phyloP scores from a whole-genome alignment of 2,329 filamentous ascomycete species.

The Paraconiothyrium sp. region DNA sequence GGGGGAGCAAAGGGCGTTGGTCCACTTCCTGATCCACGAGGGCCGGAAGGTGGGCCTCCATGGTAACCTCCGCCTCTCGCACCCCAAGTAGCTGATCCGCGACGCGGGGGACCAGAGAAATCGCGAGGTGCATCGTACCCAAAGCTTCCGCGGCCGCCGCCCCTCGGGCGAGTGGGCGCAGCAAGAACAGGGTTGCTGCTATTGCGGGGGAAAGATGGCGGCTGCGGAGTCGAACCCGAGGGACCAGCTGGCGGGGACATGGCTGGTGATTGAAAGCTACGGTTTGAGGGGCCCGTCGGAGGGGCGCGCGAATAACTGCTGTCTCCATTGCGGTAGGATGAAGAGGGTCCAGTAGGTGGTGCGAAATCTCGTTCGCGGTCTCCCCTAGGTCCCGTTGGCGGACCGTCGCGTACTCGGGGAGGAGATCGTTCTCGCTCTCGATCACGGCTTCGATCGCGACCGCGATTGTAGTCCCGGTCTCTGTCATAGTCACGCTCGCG shows the following conservation, averaged over 20 bases:
- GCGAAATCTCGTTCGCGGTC: constrained; percentile 48
- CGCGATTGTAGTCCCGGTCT: constrained; percentile 33
- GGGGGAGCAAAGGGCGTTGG: constrained; percentile 44
- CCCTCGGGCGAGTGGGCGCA: constrained; percentile 52
- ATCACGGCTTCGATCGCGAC: constrained; percentile 31
- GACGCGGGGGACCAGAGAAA: constrained; percentile 44
- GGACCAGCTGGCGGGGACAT: constrained; percentile 54
- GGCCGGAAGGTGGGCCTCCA: constrained; percentile 46
- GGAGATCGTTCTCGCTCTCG: constrained; percentile 46
- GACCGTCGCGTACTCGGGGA: constrained; percentile 50
- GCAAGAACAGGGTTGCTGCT: constrained; percentile 48
- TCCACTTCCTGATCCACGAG: constrained; percentile 41
- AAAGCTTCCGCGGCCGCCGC: constrained; percentile 54
- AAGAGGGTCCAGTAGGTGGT: constrained; percentile 49
- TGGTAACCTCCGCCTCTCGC: constrained; percentile 43
- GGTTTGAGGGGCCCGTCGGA: constrained; percentile 50
- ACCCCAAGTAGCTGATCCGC: constrained; percentile 46
- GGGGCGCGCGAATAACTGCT: constrained; percentile 46
- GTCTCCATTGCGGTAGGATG: constrained; percentile 50
- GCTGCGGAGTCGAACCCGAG: constrained; percentile 37
- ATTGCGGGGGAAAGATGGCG: constrained; percentile 44
- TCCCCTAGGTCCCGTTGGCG: constrained; percentile 47
- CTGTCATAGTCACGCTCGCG: constrained; percentile 46
- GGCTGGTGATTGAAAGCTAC: constrained; percentile 48
- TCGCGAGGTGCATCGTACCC: constrained; percentile 49